Base-by-base conservation (phyloP, 2,329 filamentous ascomycete species). In the Cadophora gregata region DNA sequence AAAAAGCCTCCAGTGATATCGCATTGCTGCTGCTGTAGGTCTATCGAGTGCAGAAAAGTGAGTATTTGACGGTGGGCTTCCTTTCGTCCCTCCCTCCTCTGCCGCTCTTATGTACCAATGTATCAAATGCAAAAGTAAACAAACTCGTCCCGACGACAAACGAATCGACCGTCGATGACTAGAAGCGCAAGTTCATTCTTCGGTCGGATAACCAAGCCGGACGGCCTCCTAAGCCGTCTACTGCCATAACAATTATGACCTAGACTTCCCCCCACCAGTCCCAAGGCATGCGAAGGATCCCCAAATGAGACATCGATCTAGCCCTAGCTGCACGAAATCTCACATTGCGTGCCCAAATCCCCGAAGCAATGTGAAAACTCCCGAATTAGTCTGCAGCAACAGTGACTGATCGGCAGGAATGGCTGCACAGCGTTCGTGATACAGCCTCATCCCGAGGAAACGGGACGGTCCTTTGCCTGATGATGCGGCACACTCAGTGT, bases 1-100 rank as follows among this genome's bases (percentile, higher is more conserved):
- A 50, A 63, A 21, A 21, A 62, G 19, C 25, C 45, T 65, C 48
- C 21, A 61, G 36, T 58, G 58, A 31, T 65, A 65, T 31, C 27
- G 59, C 63, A 65, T 65, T 19, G 16, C 45, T 60, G 36, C 53
- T 58, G n/a, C 4, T 38, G 31, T 58, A 36, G 14, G 55, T 38
- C 10, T 25, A 9, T 42, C 19, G 33, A 42, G 55, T 38, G 21
- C 21, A 25, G 36, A 31, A 42, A 24, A 36, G 16, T 24, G 21
- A 25, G 33, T 16, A 38, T 8, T 9, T 58, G 21, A 42, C 6
- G 55, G 42, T 25, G 55, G 27, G 33, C 19, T 42, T 25, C 21
- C 21, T n/a, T 58, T n/a, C 21, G 9, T 1, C 19, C 36, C 9
- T n/a, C 55, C 21, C 6, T 58, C 25, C 6, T 47, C 6, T 6